These are phyloP conservation scores for Yarrowia divulgata DNA, from an alignment of 805 yeast species.

Conservation along the genomic window DNA sequence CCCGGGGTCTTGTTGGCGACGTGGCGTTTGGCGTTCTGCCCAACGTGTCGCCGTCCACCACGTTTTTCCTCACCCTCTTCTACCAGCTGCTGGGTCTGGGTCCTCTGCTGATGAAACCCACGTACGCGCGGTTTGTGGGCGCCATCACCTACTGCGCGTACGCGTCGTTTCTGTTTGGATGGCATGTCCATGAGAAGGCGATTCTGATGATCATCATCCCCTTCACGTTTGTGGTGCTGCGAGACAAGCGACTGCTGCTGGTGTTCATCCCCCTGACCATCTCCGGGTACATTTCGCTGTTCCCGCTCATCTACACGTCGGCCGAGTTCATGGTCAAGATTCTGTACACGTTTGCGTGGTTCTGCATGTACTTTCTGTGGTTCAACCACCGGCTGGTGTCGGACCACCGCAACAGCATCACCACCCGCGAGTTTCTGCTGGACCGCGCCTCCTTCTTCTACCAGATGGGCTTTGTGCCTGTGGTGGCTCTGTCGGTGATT, in stretches of 20 bases:
- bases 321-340: slow-evolving; percentile 81
- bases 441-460: slow-evolving; percentile 76
- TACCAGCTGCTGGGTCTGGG: slow-evolving; percentile 80
- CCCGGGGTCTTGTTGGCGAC: slow-evolving; percentile 93
- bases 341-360: slow-evolving; percentile 83
- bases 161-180: slow-evolving; percentile 91
- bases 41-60: slow-evolving; percentile 74
- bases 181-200: slow-evolving; percentile 99
- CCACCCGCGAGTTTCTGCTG: slow-evolving; percentile 59
- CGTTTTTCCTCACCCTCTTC: slow-evolving; percentile 82
- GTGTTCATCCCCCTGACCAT: slow-evolving; percentile 75
- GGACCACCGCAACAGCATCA: slow-evolving; percentile 42
- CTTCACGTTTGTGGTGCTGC: slow-evolving; percentile 73
- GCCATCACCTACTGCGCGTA: slow-evolving; percentile 88
- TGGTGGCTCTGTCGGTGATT: slow-evolving; percentile 64
- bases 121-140: slow-evolving; percentile 79
- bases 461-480: slow-evolving; percentile 68
- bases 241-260: slow-evolving; percentile 73
- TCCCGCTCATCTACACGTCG: slow-evolving; percentile 83
- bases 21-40: slow-evolving; percentile 83
- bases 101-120: slow-evolving; percentile 69
- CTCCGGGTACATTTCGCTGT: slow-evolving; percentile 85
- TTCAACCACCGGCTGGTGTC: slow-evolving; percentile 60
- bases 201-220: slow-evolving; percentile 90
- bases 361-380: slow-evolving; percentile 74